Percentiles rank a stretch among this genome's conserved stretches.
Conservation (phyloP, 1,284 basidiomycete species). For the Moniliella sp. region DNA sequence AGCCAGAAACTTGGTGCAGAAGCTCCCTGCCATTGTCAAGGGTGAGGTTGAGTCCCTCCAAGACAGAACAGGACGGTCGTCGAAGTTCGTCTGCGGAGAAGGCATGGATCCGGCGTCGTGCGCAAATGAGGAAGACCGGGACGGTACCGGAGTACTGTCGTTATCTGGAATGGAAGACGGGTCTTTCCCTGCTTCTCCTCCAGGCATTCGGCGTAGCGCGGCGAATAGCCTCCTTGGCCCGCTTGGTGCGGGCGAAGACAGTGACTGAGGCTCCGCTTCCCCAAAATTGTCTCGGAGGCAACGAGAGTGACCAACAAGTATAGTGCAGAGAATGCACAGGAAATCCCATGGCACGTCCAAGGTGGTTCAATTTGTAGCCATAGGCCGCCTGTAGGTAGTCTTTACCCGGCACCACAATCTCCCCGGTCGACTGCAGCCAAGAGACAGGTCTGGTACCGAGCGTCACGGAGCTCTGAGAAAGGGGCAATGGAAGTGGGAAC, state of each 20-base stretch:
- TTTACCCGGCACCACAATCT: not conserved
- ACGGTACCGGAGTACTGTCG: not conserved
- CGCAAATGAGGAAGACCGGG: not conserved
- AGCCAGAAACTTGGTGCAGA: slow-evolving; percentile 7
- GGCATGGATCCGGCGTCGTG: not conserved
- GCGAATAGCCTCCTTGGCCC: too few relatives aligned
- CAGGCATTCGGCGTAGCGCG: too few relatives aligned
- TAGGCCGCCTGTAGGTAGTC: slow-evolving; percentile 1
- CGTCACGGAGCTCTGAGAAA: slow-evolving; percentile 4
- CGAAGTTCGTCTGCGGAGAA: not conserved
- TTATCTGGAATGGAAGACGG: slow-evolving; percentile 1
- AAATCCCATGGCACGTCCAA: slow-evolving; percentile 3
- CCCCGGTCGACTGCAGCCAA: not conserved
- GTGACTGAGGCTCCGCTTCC: slow-evolving; percentile 4
- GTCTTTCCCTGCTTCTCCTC: too few relatives aligned
- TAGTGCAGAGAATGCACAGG: slow-evolving; percentile 6
- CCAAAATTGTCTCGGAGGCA: slow-evolving; percentile 4
- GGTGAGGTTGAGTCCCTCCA: slow-evolving; percentile 6
- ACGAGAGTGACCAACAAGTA: slow-evolving; percentile 4
- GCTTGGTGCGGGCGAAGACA: slow-evolving; percentile 5
- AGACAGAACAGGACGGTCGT: slow-evolving; percentile 5
- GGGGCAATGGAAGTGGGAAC: slow-evolving; percentile 5
- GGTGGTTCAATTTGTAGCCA: slow-evolving; percentile 1
- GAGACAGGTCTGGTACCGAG: slow-evolving; percentile 11
- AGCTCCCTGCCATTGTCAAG: slow-evolving; percentile 6